phyloP scores from a whole-genome alignment of 495 filamentous ascomycete genomes.

The Chaetomium fimeti region DNA sequence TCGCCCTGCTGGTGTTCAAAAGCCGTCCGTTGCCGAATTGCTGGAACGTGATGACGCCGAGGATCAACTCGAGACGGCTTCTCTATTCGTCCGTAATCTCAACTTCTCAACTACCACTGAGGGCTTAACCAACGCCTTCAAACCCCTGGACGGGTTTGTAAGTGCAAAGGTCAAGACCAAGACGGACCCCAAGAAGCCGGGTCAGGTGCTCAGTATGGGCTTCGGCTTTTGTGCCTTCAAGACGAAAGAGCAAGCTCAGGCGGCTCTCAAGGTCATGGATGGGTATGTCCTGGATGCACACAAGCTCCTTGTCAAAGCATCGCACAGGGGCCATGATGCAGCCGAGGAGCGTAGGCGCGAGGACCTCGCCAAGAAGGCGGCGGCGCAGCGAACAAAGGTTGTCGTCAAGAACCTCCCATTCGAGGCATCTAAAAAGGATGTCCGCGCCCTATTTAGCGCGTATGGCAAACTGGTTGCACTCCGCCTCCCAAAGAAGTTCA shows the following conservation, averaged over 20 bases:
- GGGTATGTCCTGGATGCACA: slow-evolving; percentile 83
- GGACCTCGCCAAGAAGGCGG: slow-evolving; percentile 73
- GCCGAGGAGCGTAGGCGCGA: slow-evolving; percentile 79
- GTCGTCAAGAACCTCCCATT: slow-evolving; percentile 99
- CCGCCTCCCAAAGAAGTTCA: slow-evolving; percentile 91
- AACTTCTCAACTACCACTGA: slow-evolving; percentile 85
- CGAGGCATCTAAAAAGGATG: slow-evolving; percentile 88
- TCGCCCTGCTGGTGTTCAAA: slow-evolving; percentile 41
- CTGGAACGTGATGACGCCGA: slow-evolving; percentile 58
- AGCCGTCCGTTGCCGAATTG: slow-evolving; percentile 48
- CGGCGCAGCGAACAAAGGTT: slow-evolving; percentile 77
- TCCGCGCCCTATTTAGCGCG: slow-evolving; percentile 75
- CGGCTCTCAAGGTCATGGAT: slow-evolving; percentile 80
- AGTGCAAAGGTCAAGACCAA: slow-evolving; percentile 85
- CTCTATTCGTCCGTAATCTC: slow-evolving; percentile 88
- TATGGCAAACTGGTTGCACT: slow-evolving; percentile 92
- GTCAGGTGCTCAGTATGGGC: slow-evolving; percentile 86
- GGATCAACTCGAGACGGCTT: slow-evolving; percentile 61
- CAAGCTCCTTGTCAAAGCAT: slow-evolving; percentile 74
- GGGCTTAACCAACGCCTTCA: slow-evolving; percentile 69
- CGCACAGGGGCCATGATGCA: slow-evolving; percentile 80
- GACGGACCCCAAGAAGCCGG: slow-evolving; percentile 77
- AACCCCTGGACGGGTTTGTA: slow-evolving; percentile 77
- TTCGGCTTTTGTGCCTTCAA: slow-evolving; percentile 93
- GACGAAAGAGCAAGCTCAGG: slow-evolving; percentile 70